Evolutionary conservation across 2,329 filamentous ascomycete species (phyloP).

Genomic region (Trichoderma aggressivum): DNA sequence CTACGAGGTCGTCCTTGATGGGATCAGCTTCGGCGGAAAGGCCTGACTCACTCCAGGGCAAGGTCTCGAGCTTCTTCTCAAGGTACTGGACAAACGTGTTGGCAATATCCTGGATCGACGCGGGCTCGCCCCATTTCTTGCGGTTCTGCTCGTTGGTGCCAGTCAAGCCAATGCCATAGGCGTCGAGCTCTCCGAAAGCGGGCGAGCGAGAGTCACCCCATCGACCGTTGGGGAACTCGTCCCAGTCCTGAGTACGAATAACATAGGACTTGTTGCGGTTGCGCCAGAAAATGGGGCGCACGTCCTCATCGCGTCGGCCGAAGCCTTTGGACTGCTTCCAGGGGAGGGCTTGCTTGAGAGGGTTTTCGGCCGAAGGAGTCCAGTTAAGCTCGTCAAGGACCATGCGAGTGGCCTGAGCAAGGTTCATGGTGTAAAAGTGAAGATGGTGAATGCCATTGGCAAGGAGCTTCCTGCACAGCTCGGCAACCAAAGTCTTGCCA

Average conservation of each 20-base stretch:
- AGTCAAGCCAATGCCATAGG: constrained; percentile 89
- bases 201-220: constrained; percentile 97
- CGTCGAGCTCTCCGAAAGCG: constrained; percentile 91
- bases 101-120: constrained; percentile 74
- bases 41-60: constrained; percentile 92
- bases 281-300: constrained; percentile 97
- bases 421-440: constrained; percentile 99
- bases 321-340: constrained; percentile 94
- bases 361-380: constrained; percentile 71
- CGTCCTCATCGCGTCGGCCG: constrained; percentile 86
- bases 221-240: constrained; percentile 96
- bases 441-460: constrained; percentile 79
- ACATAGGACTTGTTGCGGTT: constrained; percentile 96
- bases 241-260: constrained; percentile 94
- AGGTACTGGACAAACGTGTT: constrained; percentile 84
- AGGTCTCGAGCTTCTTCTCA: constrained; percentile 70
- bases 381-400: constrained; percentile 86
- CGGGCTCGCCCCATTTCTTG: constrained; percentile 88
- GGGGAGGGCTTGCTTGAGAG: constrained; percentile 83
- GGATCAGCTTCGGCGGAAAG: constrained; percentile 78
- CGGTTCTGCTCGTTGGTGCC: constrained; percentile 95
- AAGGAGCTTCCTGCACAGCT: constrained; percentile 85
- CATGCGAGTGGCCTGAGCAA: constrained; percentile 90
- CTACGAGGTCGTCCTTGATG: constrained; percentile 73
- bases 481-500: constrained; percentile 79